phyloP scores from a whole-genome alignment of 495 filamentous ascomycete species.

The Daldinia bambusicola region DNA sequence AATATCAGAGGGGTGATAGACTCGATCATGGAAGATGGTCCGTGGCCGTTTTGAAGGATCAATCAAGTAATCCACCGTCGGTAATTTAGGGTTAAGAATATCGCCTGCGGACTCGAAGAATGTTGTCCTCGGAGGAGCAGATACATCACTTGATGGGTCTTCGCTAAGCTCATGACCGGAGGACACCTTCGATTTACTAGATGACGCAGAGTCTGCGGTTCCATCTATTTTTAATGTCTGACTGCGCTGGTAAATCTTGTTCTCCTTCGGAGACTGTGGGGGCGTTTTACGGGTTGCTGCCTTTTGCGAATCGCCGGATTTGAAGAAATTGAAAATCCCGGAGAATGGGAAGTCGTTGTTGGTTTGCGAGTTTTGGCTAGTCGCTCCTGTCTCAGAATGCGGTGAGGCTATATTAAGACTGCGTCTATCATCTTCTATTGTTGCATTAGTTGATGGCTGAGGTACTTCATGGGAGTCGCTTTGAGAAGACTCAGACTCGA shows the following conservation, averaged over 20 bases:
- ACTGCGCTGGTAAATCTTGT: constrained; percentile 80
- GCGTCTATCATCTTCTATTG: constrained; percentile 62
- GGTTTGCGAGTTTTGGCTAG: constrained; percentile 41
- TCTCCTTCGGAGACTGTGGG: constrained; percentile 59
- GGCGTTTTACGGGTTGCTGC: constrained; percentile 42
- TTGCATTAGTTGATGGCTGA: constrained; percentile 66
- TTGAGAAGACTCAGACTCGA: constrained; percentile 33
- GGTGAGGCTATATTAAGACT: constrained; percentile 54
- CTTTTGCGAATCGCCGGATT: constrained; percentile 52
- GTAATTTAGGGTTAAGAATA: constrained; percentile 88
- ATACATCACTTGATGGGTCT: constrained; percentile 52
- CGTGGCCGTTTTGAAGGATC: constrained; percentile 84
- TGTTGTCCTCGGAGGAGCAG: constrained; percentile 88
- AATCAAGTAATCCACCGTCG: constrained; percentile 79
- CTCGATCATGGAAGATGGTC: constrained; percentile 96
- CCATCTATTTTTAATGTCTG: constrained; percentile 69
- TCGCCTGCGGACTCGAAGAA: constrained; percentile 96
- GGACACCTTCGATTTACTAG: constrained; percentile 54
- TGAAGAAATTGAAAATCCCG: constrained; percentile 72
- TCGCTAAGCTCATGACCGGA: constrained; percentile 57
- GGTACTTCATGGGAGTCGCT: constrained; percentile 63
- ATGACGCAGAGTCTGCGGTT: constrained; percentile 46
- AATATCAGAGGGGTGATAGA: constrained; percentile 94
- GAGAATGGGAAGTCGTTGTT: constrained; percentile 62
- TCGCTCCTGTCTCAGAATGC: constrained; percentile 34